Evolutionary conservation across 169 alveolate species (phyloP), one percentile per base, ranked within the genome.

Genomic region (Cryptosporidium muris): DNA sequence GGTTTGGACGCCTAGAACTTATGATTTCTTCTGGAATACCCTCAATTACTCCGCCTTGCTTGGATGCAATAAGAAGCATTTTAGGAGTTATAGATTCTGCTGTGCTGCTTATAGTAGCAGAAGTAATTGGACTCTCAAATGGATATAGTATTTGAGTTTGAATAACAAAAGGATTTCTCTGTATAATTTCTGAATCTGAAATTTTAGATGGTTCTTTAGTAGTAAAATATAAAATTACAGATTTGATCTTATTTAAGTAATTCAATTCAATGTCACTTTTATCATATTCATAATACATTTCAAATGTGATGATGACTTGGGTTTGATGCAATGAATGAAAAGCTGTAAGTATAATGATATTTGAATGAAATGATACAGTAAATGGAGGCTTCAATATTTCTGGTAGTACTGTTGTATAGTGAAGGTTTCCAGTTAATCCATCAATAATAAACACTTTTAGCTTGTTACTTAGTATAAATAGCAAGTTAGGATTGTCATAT

Each of bases 351-450:
- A 74, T 36, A 16, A 74, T 37, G 12, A 60, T 42, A 25, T 74
- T 74, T 43, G 54, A 68, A 43, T 47, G 25, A 74, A 74, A 42
- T 25, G 47, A 42, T 45, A 74, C 63, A 36, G 9, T 74, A 25
- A n/a, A 60, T 56, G 85, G 85, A 14, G 68, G 63, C 25, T n/a
- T 64, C 42, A 74, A 74, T 12, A 49, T 40, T 58, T 58, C 47
- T 16, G 85, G 85, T 14, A 74, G 48, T 42, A 74, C 16, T 40
- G 66, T 43, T 34, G 85, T 58, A 74, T 74, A 62, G 25, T 58
- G 11, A 16, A 74, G 43, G 40, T 74, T 74, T 5, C 85, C 85
- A 58, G 54, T 74, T 9, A 74, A 58, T 16, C 49, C 40, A 60
- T 74, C 60, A 60, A 74, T 58, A 25, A 74, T 6, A 25, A 74